phyloP scores from a whole-genome alignment of 192 early-diverging fungal genomes.

The Ramicandelaber brevisporus region DNA sequence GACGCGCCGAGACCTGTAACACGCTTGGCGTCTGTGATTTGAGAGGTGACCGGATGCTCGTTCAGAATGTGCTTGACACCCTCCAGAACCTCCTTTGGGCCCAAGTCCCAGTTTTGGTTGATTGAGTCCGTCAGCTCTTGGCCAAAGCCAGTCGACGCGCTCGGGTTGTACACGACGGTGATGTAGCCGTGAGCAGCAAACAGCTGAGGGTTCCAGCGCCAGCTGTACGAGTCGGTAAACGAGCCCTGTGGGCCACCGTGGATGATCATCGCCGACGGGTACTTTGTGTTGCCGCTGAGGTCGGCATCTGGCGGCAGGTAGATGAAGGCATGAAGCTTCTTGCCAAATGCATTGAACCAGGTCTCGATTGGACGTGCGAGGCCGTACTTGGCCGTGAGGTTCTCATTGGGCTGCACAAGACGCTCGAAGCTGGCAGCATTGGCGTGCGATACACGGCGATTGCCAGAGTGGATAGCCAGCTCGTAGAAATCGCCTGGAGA shows the following conservation, averaged over 20 bases:
- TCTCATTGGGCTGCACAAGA: slow-evolving; percentile 16
- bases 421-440: slow-evolving; percentile 6
- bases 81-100: slow-evolving; percentile 46
- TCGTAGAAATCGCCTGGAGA: no score
- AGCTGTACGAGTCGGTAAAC: slow-evolving; percentile 27
- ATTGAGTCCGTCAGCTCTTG: slow-evolving; percentile 50
- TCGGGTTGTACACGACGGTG: slow-evolving; percentile 42
- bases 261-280: slow-evolving; percentile 51
- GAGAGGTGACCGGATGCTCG: slow-evolving; percentile 12
- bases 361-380: slow-evolving; percentile 30
- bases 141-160: slow-evolving; percentile 59
- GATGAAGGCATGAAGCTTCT: slow-evolving; percentile 23
- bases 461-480: no score
- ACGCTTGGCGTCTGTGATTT: slow-evolving; percentile 22
- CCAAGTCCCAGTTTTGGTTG: slow-evolving; percentile 41
- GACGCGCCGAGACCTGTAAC: slow-evolving; percentile 40
- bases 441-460: no score
- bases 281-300: slow-evolving; percentile 12
- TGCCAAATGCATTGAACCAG: slow-evolving; percentile 28
- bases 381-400: slow-evolving; percentile 12
- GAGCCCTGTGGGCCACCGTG: slow-evolving; percentile 63
- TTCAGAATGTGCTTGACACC: slow-evolving; percentile 31
- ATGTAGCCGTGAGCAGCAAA: slow-evolving; percentile 48
- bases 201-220: slow-evolving; percentile 47
- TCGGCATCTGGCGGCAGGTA: slow-evolving; percentile 33